These are phyloP conservation scores for Citrus inodora DNA, from an alignment of 345 rosid species.

Conservation along the genomic window DNA sequence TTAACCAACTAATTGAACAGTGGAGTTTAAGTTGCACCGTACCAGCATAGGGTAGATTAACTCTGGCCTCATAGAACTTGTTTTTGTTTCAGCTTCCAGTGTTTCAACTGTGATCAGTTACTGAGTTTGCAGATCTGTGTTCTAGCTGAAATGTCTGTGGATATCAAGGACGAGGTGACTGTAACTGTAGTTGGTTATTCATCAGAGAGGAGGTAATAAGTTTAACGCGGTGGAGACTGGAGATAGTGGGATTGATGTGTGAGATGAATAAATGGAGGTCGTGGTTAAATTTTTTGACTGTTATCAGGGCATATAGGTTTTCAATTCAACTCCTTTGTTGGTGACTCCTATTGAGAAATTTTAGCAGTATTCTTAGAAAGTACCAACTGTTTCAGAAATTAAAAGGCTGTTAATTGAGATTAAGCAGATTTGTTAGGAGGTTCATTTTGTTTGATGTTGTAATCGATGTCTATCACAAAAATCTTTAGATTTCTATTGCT, in stretches of 20 bases:
- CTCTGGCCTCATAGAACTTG: not conserved
- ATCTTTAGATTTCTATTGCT: not conserved
- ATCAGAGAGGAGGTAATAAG: not conserved
- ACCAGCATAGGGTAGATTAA: not conserved
- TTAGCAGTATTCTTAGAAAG: not conserved
- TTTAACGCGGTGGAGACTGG: not conserved
- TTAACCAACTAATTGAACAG: not conserved
- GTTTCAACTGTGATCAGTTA: not conserved
- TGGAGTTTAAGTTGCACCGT: not conserved
- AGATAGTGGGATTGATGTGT: not conserved
- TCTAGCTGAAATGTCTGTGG: not conserved
- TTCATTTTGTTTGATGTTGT: not conserved
- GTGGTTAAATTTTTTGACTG: not conserved
- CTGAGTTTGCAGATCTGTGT: constrained; percentile 13
- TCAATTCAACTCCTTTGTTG: not conserved
- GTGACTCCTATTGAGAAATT: not conserved
- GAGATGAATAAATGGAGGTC: not conserved
- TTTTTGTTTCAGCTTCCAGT: not conserved
- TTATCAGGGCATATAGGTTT: not conserved
- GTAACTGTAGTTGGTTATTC: not conserved
- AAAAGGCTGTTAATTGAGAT: not conserved
- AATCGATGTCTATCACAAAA: not conserved
- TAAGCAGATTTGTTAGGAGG: not conserved
- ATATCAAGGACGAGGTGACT: not conserved
- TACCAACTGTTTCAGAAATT: not conserved